Base-by-base conservation (phyloP, 177 flowering plant species). In the Vitis hybrid region DNA sequence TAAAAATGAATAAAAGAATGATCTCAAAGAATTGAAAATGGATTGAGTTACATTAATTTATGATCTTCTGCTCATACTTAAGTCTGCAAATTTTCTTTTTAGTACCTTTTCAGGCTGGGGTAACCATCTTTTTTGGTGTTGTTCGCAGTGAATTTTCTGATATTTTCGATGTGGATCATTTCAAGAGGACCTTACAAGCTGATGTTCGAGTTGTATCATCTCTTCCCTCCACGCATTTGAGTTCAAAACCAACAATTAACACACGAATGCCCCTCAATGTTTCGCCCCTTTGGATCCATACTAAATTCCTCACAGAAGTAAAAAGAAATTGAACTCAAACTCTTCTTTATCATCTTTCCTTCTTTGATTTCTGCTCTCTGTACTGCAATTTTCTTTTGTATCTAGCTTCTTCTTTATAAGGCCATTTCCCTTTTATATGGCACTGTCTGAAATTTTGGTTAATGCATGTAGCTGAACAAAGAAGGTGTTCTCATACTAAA, bases 121-220 rank as follows among this genome's bases (percentile, higher is more conserved):
- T 57, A 30, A 55, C 11, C 11, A 21, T 51, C 32, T 58, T 49
- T 27, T 61, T 50, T 24, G 21, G 21, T 58, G 35, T 20, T 32
- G 11, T 21, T 54, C 66, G 79, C 95, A 92, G 97, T 82, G 90
- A 90, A 63, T 92, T 92, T 76, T 74, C 87, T 2, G 92, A 91
- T 20, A 82, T 92, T 58, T 92, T 91, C 56, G 92, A 92, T 68
- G 72, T 79, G 1, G 88, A 85, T 13, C 91, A 91, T 74, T 91
- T 92, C 88, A 92, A 84, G 76, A 85, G 65, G 67, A 81, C 78
- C 11, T 75, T 92, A 61, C 74, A 59, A 68, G 72, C 84, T 12
- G 96, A 92, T 71, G 88, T 91, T 17, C 69, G 94, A 61, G 73
- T 91, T 5, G 88, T 92, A 5, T 84, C 91, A 5, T 85, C 96